These are phyloP conservation scores for Botryotinia convoluta DNA, from an alignment of 2,329 filamentous ascomycete species.

Conservation along the genomic window DNA sequence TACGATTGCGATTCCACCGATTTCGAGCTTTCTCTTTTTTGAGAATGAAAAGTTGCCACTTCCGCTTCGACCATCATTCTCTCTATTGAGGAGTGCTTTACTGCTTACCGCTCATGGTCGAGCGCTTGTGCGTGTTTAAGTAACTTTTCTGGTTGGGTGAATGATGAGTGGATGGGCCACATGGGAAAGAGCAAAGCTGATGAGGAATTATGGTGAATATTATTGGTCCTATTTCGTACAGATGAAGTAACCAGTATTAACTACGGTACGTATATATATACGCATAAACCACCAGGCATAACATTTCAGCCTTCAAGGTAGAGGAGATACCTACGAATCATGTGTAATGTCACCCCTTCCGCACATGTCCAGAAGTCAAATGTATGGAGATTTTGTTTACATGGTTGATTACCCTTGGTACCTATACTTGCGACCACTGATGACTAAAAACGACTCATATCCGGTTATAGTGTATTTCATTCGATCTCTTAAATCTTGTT, in stretches of 20 bases:
- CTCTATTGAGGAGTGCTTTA: accelerated
- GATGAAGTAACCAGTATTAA: no score
- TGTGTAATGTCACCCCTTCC: background rate
- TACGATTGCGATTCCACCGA: accelerated
- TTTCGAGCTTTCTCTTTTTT: background rate
- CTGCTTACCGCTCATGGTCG: background rate
- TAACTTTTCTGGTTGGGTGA: background rate
- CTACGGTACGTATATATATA: no score
- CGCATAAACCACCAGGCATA: accelerated
- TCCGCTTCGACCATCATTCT: background rate
- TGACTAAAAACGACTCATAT: no score
- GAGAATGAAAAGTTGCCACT: accelerated
- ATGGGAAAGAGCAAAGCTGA: background rate
- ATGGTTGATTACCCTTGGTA: no score
- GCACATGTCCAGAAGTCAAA: background rate
- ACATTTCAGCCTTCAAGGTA: no score
- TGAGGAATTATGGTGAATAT: background rate
- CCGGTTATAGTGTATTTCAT: no score
- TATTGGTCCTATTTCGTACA: background rate
- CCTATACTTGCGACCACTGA: no score
- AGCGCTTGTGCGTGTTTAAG: background rate
- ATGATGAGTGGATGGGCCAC: no score
- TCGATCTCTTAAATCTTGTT: no score
- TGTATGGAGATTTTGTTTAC: accelerated
- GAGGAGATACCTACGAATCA: accelerated